Evolutionary conservation across 495 filamentous ascomycete species (phyloP), one percentile per base, ranked within the genome.

Genomic region (Elasticomyces elasticus): DNA sequence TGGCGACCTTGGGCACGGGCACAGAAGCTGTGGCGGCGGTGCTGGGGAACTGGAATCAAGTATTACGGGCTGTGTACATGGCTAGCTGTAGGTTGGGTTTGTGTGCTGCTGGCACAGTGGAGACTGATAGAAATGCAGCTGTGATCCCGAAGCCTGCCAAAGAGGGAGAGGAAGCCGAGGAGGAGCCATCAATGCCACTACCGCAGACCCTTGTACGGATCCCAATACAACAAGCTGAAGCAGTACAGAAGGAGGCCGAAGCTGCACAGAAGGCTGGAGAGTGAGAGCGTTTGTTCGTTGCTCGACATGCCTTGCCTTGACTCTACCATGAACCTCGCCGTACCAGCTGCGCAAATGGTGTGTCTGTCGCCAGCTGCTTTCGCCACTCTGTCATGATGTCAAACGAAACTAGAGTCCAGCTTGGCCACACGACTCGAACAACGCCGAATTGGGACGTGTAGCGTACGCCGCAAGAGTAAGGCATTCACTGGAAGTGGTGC

Each of bases 21-120:
- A 95, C 92, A 30, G 88, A 97, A 84, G 91, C 89, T 61, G 89
- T 98, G 64, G 92, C 92, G 44, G 80, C 83, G 43, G 92, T 98
- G 17, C 71, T 98, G 56, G 79, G 86, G 43, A 98, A 98, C 68
- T 98, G 92, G 92, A 85, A 95, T 62, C 94, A 89, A 66, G 90
- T 98, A 49, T 76, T 98, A 19, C 78, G 85, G 47, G 89, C 89
- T 33, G 96, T 98, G 62, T 86, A 85, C 64, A 94, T 98, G 82
- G 90, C 94, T 53, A 94, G 89, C 49, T 80, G 92, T 98, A 81
- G 66, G 85, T 69, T 2, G 11, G 17, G 17, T 3, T 1, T 2
- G 15, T 35, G 22, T 2, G 9, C 30, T 28, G 27, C 26, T 52
- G 28, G 42, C 46, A 27, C 35, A 7, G 15, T 55, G 52, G 56